phyloP scores from a whole-genome alignment of 2,329 filamentous ascomycete genomes.

The Exophiala spinifera region DNA sequence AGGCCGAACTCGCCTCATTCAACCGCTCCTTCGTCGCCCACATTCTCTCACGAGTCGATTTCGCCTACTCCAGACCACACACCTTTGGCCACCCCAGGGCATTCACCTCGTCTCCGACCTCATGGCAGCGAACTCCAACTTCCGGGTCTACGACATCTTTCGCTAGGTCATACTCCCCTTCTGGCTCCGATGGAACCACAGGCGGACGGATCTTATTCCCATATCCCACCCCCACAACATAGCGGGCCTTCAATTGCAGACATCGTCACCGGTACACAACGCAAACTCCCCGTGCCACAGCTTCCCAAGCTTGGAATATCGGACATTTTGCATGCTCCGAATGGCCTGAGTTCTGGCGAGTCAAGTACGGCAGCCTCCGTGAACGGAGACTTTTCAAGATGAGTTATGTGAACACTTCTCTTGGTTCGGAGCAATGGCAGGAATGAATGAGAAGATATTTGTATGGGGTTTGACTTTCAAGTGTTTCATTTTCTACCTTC shows the following conservation, averaged over 20 bases:
- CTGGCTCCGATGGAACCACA: constrained; percentile 69
- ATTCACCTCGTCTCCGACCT: constrained; percentile 85
- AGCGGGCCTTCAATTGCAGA: constrained; percentile 80
- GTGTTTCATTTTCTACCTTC: neutral
- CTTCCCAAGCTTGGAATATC: constrained; percentile 83
- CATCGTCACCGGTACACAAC: constrained; percentile 88
- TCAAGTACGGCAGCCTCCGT: constrained; percentile 76
- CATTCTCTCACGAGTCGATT: constrained; percentile 91
- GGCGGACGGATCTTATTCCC: constrained; percentile 57
- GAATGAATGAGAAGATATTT: too few relatives aligned
- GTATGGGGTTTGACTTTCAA: too few relatives aligned
- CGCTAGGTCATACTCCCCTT: constrained; percentile 63
- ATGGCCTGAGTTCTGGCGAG: constrained; percentile 68
- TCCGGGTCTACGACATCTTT: constrained; percentile 75
- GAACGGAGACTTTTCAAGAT: constrained; percentile 54
- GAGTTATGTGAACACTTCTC: neutral
- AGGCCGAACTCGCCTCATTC: constrained; percentile 92
- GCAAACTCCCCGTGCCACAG: constrained; percentile 87
- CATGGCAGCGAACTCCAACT: constrained; percentile 74
- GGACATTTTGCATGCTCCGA: constrained; percentile 69
- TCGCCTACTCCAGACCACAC: constrained; percentile 97
- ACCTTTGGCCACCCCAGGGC: constrained; percentile 93
- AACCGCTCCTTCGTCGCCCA: constrained; percentile 91
- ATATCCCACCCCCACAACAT: constrained; percentile 51
- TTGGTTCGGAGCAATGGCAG: neutral